phyloP scores from a whole-genome alignment of 345 rosid species.

The Populus nigra region DNA sequence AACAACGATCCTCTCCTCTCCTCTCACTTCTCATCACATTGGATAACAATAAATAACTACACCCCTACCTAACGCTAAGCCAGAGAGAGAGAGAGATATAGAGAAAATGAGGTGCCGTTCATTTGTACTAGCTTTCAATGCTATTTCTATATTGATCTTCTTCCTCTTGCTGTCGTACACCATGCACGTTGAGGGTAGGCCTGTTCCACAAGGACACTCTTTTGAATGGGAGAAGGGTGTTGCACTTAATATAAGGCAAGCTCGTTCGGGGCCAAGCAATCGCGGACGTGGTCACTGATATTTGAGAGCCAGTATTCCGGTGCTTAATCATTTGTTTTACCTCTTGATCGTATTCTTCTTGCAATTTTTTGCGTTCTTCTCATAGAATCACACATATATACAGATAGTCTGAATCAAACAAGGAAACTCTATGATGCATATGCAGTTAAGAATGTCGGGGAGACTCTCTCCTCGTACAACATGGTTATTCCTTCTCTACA shows the following conservation, averaged over 20 bases:
- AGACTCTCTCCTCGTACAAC: too few species aligned
- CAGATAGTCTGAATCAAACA: too few species aligned
- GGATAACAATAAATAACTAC: neutral
- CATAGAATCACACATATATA: too few species aligned
- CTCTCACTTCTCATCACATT: neutral
- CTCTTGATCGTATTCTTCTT: too few species aligned
- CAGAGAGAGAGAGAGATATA: neutral
- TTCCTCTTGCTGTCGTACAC: constrained; percentile 21
- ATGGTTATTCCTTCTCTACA: too few species aligned
- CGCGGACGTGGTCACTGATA: constrained; percentile 44
- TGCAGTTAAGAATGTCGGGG: too few species aligned
- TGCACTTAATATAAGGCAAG: constrained; percentile 15
- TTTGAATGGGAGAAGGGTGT: neutral
- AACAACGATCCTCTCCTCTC: neutral
- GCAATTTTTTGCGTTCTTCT: too few species aligned
- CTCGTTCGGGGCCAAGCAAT: constrained; percentile 48
- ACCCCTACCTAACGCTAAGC: neutral
- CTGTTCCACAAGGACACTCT: constrained; percentile 14
- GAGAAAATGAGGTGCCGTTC: constrained; percentile 8
- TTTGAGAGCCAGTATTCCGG: too few species aligned
- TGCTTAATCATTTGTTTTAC: too few species aligned
- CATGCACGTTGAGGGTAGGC: constrained; percentile 26
- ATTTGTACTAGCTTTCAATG: constrained; percentile 16
- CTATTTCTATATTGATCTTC: constrained; percentile 23
- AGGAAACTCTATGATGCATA: too few species aligned